Evolutionary conservation across 768 basidiomycete species (phyloP).

Genomic region (Amanita subjunquillea): DNA sequence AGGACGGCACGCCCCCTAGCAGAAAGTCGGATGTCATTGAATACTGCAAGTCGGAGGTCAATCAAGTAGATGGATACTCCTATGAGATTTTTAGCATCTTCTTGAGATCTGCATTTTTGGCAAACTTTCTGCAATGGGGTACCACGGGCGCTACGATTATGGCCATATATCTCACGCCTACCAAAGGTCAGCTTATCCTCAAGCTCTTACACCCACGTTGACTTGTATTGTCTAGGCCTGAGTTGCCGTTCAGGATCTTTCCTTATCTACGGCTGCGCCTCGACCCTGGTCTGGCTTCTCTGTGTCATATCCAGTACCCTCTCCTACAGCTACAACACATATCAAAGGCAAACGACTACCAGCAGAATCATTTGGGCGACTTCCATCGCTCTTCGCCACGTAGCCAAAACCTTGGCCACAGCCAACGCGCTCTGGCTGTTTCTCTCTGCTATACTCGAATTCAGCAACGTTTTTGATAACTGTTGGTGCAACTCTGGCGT

Average conservation of each 20-base stretch:
- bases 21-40: neutral
- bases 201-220: neutral
- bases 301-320: conserved; percentile 20
- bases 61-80: conserved; percentile 12
- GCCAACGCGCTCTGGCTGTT: conserved; percentile 23
- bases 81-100: conserved; percentile 11
- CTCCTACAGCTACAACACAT: conserved; percentile 7
- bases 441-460: conserved; percentile 19
- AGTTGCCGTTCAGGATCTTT: neutral
- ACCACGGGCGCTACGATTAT: conserved; percentile 13
- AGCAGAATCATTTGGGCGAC: conserved; percentile 8
- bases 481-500: conserved; percentile 25
- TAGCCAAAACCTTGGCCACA: conserved; percentile 19
- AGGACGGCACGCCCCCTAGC: neutral
- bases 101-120: conserved; percentile 9
- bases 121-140: conserved; percentile 13
- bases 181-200: conserved; percentile 6
- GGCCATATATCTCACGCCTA: conserved; percentile 13
- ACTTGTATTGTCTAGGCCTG: neutral
- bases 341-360: neutral
- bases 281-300: conserved; percentile 15
- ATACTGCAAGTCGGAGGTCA: neutral
- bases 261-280: conserved; percentile 13
- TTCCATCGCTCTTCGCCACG: conserved; percentile 18
- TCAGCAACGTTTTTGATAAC: conserved; percentile 20